Evolutionary conservation across 352 stramenopile species (phyloP), one percentile per base, ranked within the genome.

Genomic region (Phytophthora cryptogea): DNA sequence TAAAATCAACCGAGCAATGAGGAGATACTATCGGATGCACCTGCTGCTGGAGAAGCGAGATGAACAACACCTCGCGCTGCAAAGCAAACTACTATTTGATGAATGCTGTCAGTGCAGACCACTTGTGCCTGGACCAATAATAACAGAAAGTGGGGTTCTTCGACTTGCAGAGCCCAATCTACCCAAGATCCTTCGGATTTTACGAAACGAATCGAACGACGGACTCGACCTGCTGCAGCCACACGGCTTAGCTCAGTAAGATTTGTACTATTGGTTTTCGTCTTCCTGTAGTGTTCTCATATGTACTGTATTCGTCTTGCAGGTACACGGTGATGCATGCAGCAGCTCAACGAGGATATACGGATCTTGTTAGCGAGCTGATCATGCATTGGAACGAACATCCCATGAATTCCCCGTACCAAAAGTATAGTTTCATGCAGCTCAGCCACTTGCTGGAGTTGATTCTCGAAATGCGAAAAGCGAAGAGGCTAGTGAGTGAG

Each of bases 51-150:
- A 78, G 16, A 81, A 65, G 13, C 55, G 66, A 11, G 56, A 74
- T 28, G 70, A 80, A 8, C 57, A 86, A n/a, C 74, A 86, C 47
- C 64, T 89, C 0, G 63, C 58, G 4, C 53, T 68, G 36, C 82
- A 89, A 54, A 86, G 74, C 59, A 92, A 89, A 49, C 75, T 76
- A 20, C 66, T 93, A 3, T 93, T 88, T 48, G 78, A 90, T 7
- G 82, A 93, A 54, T 93, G 84, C 54, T 86, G 82, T 53, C 80
- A 83, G 57, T 90, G 82, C 32, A 72, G 59, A 1, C 80, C 78
- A 9, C 64, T 92, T 4, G 65, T 78, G 3, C 70, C 80, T 35
- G 82, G 84, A 0, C 78, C 80, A 0, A 72, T 59, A 4, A 70
- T 70, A 27, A 89, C 73, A 1, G 70, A 84, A n/a, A 81, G 80